Base-by-base conservation (phyloP, 345 rosid genomes). In the Turritis glabra region DNA sequence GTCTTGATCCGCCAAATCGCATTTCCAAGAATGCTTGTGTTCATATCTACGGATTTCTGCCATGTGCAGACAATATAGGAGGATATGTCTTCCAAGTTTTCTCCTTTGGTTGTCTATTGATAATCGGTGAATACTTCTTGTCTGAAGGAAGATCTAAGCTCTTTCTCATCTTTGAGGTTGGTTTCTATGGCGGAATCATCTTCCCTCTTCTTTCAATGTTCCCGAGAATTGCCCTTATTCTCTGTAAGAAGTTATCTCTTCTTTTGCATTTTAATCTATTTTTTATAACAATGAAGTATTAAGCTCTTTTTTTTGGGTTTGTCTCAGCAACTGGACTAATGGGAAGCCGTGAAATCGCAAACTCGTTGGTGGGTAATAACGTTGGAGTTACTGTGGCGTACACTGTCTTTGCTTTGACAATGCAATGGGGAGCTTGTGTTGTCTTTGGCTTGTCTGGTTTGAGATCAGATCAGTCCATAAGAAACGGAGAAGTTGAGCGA, bases 391-490 rank as follows among this genome's bases (percentile, higher is more conserved):
- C 75, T 3, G 80, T 70, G 0, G 80, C 59, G 53, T 76, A 69
- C 44, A 32, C 59, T 44, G 80, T 77, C 61, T 77, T 77, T 64
- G 76, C 76, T 53, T 57, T 77, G 59, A 77, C 76, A 3, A 35
- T 77, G 22, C 75, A 77, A 18, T 77, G 80, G 76, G 76, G 80
- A 63, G 67, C 76, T 71, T 71, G 80, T 77, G 58, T 77, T 63
- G 57, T 77, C 64, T 77, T 71, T 22, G 80, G 80, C 59, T 61
- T 77, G 17, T 17, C 80, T 62, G 47, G 64, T 69, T n/a, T 32
- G 18, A 22, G 32, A 40, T 59, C 74, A 25, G 71, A 69, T 23
- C 58, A 41, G 55, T 53, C 55, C 48, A 21, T 2, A 5, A 40
- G 63, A 27, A 27, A 68, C 1, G 66, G 30, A 65, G 66, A 65